phyloP scores from a whole-genome alignment of 148 eudicot species.

The Rhododendron henanense region DNA sequence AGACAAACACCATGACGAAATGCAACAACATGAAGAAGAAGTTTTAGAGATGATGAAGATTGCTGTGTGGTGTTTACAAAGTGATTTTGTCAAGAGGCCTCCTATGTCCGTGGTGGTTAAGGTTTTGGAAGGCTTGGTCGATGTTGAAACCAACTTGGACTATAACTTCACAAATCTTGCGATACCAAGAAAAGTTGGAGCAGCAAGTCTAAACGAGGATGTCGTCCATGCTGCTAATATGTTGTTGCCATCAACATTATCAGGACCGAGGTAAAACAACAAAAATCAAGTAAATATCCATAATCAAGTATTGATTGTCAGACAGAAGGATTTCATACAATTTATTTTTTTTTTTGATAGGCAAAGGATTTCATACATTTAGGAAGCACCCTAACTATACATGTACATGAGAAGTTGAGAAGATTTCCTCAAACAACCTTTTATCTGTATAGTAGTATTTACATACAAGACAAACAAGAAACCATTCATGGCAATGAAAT shows the following conservation, averaged over 20 bases:
- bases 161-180: not conserved
- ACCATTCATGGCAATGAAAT: too few species aligned
- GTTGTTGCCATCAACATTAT: not conserved
- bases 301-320: too few species aligned
- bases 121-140: conserved; percentile 9
- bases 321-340: too few species aligned
- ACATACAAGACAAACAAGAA: not conserved
- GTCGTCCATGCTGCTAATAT: not conserved
- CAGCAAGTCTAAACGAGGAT: not conserved
- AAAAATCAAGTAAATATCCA: too few species aligned
- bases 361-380: too few species aligned
- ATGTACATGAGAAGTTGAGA: too few species aligned
- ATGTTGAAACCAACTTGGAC: not conserved
- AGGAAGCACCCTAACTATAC: too few species aligned
- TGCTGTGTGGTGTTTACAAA: conserved; percentile 19
- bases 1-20: conserved; percentile 9
- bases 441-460: not conserved
- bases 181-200: too few species aligned
- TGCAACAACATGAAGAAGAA: conserved; percentile 17
- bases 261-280: not conserved
- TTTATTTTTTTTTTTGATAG: too few species aligned
- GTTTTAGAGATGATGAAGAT: conserved; percentile 17
- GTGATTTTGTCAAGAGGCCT: conserved; percentile 14
- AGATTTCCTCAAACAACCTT: too few species aligned
- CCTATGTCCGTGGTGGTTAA: conserved; percentile 18